Base-by-base conservation (phyloP, 768 basidiomycete species). In the Rubroboletus satanas region DNA sequence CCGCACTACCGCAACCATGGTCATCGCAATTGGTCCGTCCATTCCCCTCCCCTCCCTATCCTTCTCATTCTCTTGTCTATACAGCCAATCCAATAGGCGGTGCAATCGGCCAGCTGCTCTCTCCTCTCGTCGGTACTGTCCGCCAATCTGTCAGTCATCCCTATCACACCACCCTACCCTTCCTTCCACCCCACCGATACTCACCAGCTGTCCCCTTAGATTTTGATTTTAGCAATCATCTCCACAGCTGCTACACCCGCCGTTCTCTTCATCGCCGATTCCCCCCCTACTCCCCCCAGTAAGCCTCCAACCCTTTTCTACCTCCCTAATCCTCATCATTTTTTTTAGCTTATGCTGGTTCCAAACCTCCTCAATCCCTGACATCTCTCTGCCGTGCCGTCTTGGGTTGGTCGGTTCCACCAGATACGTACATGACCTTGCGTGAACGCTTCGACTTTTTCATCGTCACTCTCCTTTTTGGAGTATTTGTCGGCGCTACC, bases 271-370 rank as follows among this genome's bases (percentile, higher is more conserved):
- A 79, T 94, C 23, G 63, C 74, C 2, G 74, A 74, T 32, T 75
- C 77, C 1, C 91, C 91, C 7, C 88, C 89, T 21, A 83, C 79
- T 8, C 91, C 91, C 28, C 91, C 91, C 0, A 92, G 90, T 93
- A 69, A 38, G 79, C 49, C 10, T 15, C 2, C 45, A 15, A 21
- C 18, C 2, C 23, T 9, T 32, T 23, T 31, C 33, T 17, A 7
- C 21, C 5, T 35, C 7, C 11, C 15, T 31, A 18, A 44, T 32
- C 17, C 26, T 45, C 3, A 36, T 36, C 8, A 39, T 36, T n/a
- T 44, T 44, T 32, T 54, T 12, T 59, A 88, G 88, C 88, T 0
- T 87, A 81, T 66, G 75, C 88, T 17, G 88, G 80, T 12, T 82
- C 87, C n/a, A 79, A 80, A 62, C 73, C 77, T n/a, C 73, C 81